Base-by-base conservation (phyloP, 176 grass and related monocot genomes). In the Aegilops umbellulata region DNA sequence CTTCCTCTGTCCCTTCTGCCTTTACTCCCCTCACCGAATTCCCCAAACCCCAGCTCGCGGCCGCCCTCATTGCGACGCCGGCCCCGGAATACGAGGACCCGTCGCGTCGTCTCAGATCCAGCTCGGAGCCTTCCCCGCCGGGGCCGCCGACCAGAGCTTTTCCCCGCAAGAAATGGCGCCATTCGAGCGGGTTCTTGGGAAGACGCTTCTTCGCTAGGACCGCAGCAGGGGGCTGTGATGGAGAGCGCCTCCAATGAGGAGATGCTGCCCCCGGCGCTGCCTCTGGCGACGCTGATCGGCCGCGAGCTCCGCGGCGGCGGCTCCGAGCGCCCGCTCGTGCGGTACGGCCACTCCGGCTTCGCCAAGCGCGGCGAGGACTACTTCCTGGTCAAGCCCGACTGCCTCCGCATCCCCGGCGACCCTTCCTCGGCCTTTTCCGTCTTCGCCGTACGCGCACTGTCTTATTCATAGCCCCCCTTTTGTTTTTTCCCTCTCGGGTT, bases 301-400 rank as follows among this genome's bases (percentile, higher is more conserved):
- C 94, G 84, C 51, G 94, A 96, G 87, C 86, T 96, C 74, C 88
- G 97, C 64, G 90, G 88, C 80, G 94, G 85, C 36, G 86, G 86
- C 76, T 93, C 92, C 14, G 87, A 99, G 82, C 95, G 46, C 58
- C 94, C 92, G n/a, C 69, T 81, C 67, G 85, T 99, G 35, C 91
- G 90, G 82, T 94, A 91, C 88, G 94, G 90, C 55, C 87, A 99
- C 80, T 88, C 88, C 24, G 89, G 87, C 83, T 99, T 94, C 84
- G 97, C 94, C 82, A 99, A 96, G 85, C 86, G 97, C 47, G 97
- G 97, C 19, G 97, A 99, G 80, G 94, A 99, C 88, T 92, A 94
- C 87, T 92, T 99, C 85, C 97, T 99, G 60, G 76, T 92, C 73
- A 96, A 92, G 87, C 90, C 97, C 47, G 92, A 96, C 86, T 96